Evolutionary conservation across 2,329 filamentous ascomycete genomes (phyloP).

Genomic region (Exophiala sp.): DNA sequence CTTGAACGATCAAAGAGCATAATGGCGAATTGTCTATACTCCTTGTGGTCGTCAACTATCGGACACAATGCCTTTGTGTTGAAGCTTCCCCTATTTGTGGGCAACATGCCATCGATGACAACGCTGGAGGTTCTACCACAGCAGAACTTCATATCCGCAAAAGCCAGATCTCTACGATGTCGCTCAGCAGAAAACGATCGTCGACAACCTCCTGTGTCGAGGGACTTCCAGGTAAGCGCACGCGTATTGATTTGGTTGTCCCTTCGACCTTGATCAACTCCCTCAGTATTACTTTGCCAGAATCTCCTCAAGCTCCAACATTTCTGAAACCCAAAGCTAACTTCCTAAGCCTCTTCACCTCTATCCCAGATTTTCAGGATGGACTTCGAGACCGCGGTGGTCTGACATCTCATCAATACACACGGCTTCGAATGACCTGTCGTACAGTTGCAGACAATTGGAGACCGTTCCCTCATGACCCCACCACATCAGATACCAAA

Average conservation of each 20-base stretch:
- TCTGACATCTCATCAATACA: constrained; percentile 5
- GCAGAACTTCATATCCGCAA: not conserved
- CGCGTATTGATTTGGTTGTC: not conserved
- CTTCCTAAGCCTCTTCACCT: constrained; percentile 7
- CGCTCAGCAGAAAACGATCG: not conserved
- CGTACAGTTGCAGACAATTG: constrained; percentile 7
- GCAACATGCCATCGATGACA: no score
- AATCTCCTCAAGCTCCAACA: not conserved
- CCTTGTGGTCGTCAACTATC: no score
- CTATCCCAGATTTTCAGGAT: constrained; percentile 5
- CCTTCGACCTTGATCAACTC: not conserved
- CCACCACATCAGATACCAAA: not conserved
- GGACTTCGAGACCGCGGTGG: constrained; percentile 4
- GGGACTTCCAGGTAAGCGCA: constrained; percentile 8
- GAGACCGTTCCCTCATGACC: constrained; percentile 9
- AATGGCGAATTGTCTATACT: no score
- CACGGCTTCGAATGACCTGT: constrained; percentile 12
- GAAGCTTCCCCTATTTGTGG: not conserved
- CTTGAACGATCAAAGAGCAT: no score
- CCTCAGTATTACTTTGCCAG: not conserved
- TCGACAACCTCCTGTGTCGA: not conserved
- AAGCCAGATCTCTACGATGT: not conserved
- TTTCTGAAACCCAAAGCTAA: not conserved
- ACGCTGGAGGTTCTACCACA: not conserved
- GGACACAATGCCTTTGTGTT: constrained; percentile 2